Base-by-base conservation (phyloP, 129 eudicot genomes). In the Flaveria brownii region DNA sequence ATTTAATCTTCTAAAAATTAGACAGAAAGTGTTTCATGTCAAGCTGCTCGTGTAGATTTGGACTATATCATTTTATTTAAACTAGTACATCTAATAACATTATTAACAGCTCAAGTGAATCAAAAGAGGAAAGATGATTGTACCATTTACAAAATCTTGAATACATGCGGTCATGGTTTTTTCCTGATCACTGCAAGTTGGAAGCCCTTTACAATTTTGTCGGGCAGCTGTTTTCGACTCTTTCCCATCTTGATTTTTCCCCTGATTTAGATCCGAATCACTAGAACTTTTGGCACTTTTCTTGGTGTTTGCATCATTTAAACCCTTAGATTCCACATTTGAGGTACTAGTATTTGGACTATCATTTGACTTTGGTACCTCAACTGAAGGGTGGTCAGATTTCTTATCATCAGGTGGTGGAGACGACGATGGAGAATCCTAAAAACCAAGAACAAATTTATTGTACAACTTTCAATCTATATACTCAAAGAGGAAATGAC, bases 121-220 rank as follows among this genome's bases (percentile, higher is more conserved):
- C 6, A 22, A 57, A 22, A 18, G 22, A 57, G 70, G 68, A 68
- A 17, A 55, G 16, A 6, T 18, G 26, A 1, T 23, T 71, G 17
- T 62, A 79, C 82, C 78, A 22, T 11, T 63, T 61, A 71, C 73
- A 72, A 71, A 47, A 79, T 72, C 73, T 39, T 49, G 73, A 50
- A 79, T 50, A 51, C 82, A 79, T 9, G 82, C 78, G 3, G 52
- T 62, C 78, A 79, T 71, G 67, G 78, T 62, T 72, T 72, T 62
- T 39, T 25, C 66, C 33, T 50, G 78, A 55, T 79, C 78, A 41
- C 56, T 79, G 56, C 82, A 79, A 15, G 63, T 26, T 3, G 36
- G 56, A 62, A 71, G 73, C 68, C 73, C 82, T 11, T 79, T 72
- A 63, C 82, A 79, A 41, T 45, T 33, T 72, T 71, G n/a, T 52